phyloP scores from a whole-genome alignment of 805 yeast genomes.

The Grigorovia yakushimaensis region DNA sequence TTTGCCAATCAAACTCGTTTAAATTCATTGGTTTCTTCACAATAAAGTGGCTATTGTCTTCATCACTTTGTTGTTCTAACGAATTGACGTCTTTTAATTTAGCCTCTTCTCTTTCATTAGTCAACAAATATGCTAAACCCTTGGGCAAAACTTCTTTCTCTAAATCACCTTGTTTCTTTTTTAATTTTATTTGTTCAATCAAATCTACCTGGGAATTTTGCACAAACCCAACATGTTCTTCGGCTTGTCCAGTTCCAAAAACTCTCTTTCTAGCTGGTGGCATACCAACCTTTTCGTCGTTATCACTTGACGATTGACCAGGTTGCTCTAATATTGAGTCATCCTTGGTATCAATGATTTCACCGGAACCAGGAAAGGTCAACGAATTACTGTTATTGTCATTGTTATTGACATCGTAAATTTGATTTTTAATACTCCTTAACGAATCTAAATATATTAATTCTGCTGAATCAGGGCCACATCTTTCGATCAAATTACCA shows the following conservation, averaged over 20 bases:
- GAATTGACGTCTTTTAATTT: neutral
- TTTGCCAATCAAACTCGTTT: slow-evolving; percentile 26
- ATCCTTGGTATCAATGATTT: neutral
- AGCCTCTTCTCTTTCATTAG: slow-evolving; percentile 12
- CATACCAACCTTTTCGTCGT: slow-evolving; percentile 36
- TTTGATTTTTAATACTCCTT: neutral
- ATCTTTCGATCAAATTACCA: slow-evolving; percentile 49
- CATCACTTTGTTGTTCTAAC: neutral
- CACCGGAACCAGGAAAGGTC: neutral
- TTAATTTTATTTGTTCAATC: slow-evolving; percentile 40
- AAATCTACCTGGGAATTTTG: slow-evolving; percentile 31
- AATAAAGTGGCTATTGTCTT: slow-evolving; percentile 10
- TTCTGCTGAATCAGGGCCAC: slow-evolving; percentile 55
- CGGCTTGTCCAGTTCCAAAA: slow-evolving; percentile 25
- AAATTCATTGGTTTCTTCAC: slow-evolving; percentile 25
- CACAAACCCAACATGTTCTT: slow-evolving; percentile 28
- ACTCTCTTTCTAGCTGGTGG: slow-evolving; percentile 50
- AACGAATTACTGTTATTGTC: neutral
- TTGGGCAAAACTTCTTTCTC: slow-evolving; percentile 45
- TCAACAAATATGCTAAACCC: slow-evolving; percentile 41
- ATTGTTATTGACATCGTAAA: neutral
- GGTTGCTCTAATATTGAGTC: neutral
- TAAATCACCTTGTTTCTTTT: slow-evolving; percentile 40
- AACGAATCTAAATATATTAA: slow-evolving; percentile 32
- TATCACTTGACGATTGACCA: neutral